Conservation (phyloP, 345 rosid genomes). For the Lagerstroemia speciosa region DNA sequence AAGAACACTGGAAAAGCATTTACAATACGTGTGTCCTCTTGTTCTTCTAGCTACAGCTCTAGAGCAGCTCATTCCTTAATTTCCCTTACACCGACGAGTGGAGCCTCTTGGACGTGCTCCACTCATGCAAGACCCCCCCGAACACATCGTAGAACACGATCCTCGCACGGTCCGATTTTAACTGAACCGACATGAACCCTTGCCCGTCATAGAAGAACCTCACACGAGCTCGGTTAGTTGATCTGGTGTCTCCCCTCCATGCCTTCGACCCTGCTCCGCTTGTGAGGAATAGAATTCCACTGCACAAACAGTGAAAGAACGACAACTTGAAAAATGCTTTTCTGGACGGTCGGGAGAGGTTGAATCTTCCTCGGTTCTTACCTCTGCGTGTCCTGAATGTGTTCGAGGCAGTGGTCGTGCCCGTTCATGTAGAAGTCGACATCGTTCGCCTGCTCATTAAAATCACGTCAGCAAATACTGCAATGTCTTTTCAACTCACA, state of each 20-base stretch:
- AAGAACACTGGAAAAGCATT: too few relatives aligned
- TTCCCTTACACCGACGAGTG: not conserved
- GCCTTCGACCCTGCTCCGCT: constrained; percentile 79
- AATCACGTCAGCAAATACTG: too few relatives aligned
- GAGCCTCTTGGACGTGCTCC: not conserved
- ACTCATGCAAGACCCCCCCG: constrained; percentile 40
- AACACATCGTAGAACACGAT: constrained; percentile 44
- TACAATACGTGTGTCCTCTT: not conserved
- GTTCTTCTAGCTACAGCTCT: not conserved
- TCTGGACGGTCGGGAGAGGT: not conserved
- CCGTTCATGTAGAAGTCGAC: constrained; percentile 55
- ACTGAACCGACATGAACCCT: constrained; percentile 48
- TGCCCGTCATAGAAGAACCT: constrained; percentile 55
- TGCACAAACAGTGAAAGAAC: not conserved
- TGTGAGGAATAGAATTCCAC: constrained; percentile 37
- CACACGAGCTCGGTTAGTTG: constrained; percentile 20
- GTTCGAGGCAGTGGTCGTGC: constrained; percentile 59
- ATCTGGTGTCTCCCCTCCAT: constrained; percentile 50
- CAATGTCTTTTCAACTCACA: not conserved
- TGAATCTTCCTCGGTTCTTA: constrained; percentile 3
- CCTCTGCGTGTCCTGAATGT: constrained; percentile 32
- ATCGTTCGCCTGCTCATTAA: constrained; percentile 26
- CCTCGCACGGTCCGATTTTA: constrained; percentile 30
- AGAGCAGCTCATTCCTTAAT: not conserved
- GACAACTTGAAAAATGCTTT: not conserved